Percentiles rank a stretch among this genome's conserved stretches.
phyloP scores from a whole-genome alignment of 805 yeast species.

The Torulaspora microellipsoides region DNA sequence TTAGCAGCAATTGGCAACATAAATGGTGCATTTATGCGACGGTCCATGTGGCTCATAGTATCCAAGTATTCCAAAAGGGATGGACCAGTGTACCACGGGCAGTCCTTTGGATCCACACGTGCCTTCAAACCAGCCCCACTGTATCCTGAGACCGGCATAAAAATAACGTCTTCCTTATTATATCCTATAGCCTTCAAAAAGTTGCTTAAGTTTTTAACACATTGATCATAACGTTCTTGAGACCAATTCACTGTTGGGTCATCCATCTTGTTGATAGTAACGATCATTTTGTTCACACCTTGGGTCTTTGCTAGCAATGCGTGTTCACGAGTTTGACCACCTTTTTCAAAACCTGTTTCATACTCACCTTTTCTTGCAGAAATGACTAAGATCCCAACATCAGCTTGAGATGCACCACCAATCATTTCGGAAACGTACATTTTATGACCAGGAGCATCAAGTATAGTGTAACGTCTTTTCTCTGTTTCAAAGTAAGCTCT shows the following conservation, averaged over 20 bases:
- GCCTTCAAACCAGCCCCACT: constrained; percentile 97
- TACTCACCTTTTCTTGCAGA: constrained; percentile 99
- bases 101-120: constrained; percentile 59
- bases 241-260: constrained; percentile 97
- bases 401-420: constrained; percentile 99
- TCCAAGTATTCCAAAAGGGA: constrained; percentile 87
- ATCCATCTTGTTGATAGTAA: constrained; percentile 97
- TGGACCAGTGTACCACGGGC: constrained; percentile 96
- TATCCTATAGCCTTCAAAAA: constrained; percentile 90
- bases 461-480: constrained; percentile 92
- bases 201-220: constrained; percentile 71
- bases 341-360: constrained; percentile 98
- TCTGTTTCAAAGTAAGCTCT: constrained; percentile 97
- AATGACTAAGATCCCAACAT: constrained; percentile 93
- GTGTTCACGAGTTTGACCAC: constrained; percentile 98
- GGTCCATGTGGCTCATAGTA: constrained; percentile 69
- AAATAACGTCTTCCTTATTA: constrained; percentile 76
- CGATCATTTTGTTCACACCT: constrained; percentile 91
- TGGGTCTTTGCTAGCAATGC: constrained; percentile 96
- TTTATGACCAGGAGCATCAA: constrained; percentile 99
- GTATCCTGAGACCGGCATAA: constrained; percentile 98
- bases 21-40: constrained; percentile 91
- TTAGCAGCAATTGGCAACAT: constrained; percentile 95
- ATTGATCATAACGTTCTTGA: constrained; percentile 91
- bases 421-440: constrained; percentile 99